Base-by-base conservation (phyloP, 768 basidiomycete genomes). In the Podaxis sp. region DNA sequence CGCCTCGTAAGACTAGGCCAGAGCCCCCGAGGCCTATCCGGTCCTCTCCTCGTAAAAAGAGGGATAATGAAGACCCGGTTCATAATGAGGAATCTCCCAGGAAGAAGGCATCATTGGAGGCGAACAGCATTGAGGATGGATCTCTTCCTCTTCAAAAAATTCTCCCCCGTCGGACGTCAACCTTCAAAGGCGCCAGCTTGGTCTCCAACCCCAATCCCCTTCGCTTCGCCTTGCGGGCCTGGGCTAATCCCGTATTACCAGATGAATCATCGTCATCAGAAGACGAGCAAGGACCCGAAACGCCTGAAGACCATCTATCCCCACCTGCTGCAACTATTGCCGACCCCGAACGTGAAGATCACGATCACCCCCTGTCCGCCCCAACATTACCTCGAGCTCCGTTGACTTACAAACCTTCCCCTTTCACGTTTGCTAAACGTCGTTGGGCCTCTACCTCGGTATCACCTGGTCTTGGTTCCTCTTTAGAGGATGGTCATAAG, bases 161-260 rank as follows among this genome's bases (percentile, higher is more conserved):
- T 25, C 57, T 80, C 55, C 80, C 79, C 23, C 76, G 76, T 14
- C 73, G 76, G 32, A 64, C 67, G 6, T 75, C 76, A 1, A 73
- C 73, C 13, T 79, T 80, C 65, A 73, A 73, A 53, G 80, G 80
- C 13, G 78, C 79, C 25, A 74, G 76, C 57, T 74, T 88, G 10
- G 75, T 82, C 38, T 80, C 79, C 37, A 83, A 80, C 60, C 86
- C 86, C 13, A 87, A 85, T 66, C 86, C 86, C 11, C 73, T 83
- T 40, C 81, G 77, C 65, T 87, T 81, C 70, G 86, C 86, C 27
- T 72, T 78, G 42, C 78, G 82, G 55, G 81, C 80, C 2, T 87
- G 86, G 86, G 79, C 76, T 28, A 78, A 79, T 40, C 76, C 75
- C 35, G 68, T 81, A 54, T 64, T 77, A 6, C 69, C 74, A 66